phyloP scores from a whole-genome alignment of 306 rosid species.

The Astragalus membranaceus region DNA sequence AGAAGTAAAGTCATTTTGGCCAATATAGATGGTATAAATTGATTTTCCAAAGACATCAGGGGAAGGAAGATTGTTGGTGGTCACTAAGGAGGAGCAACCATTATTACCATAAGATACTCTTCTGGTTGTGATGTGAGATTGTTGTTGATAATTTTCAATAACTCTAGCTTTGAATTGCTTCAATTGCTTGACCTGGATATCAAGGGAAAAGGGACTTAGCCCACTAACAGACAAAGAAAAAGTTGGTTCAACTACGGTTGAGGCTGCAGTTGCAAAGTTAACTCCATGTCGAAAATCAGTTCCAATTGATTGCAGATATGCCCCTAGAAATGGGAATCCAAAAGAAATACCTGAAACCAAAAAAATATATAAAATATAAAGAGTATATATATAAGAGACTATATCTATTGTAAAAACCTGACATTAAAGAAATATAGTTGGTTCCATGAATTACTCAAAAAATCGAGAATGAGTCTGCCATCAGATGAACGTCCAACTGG shows the following conservation, averaged over 20 bases:
- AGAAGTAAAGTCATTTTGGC: slow-evolving; percentile 93
- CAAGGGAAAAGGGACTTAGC: slow-evolving; percentile 70
- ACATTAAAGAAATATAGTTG: not conserved
- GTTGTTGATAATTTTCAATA: slow-evolving; percentile 29
- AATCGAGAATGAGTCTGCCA: slow-evolving; percentile 69
- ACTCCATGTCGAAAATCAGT: slow-evolving; percentile 57
- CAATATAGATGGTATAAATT: slow-evolving; percentile 63
- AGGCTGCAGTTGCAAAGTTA: slow-evolving; percentile 69
- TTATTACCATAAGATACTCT: no score
- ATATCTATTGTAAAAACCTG: not conserved
- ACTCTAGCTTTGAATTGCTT: slow-evolving; percentile 60
- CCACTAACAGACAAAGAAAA: slow-evolving; percentile 50
- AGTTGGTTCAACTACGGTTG: slow-evolving; percentile 65
- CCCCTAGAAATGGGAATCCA: slow-evolving; percentile 65
- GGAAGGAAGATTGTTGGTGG: slow-evolving; percentile 33
- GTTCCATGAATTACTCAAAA: slow-evolving; percentile 39
- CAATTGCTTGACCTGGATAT: slow-evolving; percentile 78
- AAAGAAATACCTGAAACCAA: slow-evolving; percentile 52
- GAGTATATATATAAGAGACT: not conserved
- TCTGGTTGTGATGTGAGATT: slow-evolving; percentile 18
- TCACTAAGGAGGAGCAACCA: no score
- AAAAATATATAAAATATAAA: not conserved
- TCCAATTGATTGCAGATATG: slow-evolving; percentile 69
- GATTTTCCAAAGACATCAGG: slow-evolving; percentile 58
- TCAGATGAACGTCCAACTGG: slow-evolving; percentile 63